phyloP scores from a whole-genome alignment of 2,329 filamentous ascomycete species.

The Neonectria coccinea region DNA sequence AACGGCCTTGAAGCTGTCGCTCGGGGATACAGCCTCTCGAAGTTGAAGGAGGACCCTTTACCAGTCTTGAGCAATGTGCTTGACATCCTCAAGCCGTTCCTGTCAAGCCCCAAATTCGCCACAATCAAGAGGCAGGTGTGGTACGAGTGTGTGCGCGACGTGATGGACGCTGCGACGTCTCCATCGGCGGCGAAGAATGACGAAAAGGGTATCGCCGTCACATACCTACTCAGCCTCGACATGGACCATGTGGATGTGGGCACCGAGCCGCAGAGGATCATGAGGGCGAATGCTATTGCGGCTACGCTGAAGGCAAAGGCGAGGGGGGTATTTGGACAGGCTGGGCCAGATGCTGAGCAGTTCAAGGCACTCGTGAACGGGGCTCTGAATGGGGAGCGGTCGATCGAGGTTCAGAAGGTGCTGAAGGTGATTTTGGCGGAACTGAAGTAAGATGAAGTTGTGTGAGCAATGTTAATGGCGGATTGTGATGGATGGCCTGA shows the following conservation, averaged over 20 bases:
- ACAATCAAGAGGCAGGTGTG: constrained; percentile 62
- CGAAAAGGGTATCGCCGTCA: constrained; percentile 41
- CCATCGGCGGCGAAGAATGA: constrained; percentile 35
- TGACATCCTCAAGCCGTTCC: constrained; percentile 55
- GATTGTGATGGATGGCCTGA: neutral
- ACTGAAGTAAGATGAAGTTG: constrained; percentile 36
- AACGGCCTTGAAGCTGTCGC: constrained; percentile 65
- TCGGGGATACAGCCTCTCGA: constrained; percentile 60
- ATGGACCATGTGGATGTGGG: constrained; percentile 59
- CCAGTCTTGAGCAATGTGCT: constrained; percentile 56
- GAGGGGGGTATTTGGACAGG: constrained; percentile 56
- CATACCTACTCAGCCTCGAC: constrained; percentile 62
- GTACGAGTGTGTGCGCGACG: constrained; percentile 62
- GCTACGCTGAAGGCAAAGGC: constrained; percentile 57
- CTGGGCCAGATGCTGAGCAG: constrained; percentile 42
- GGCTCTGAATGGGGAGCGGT: constrained; percentile 57
- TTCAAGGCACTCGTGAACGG: constrained; percentile 49
- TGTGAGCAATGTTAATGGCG: neutral
- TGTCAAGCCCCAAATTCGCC: constrained; percentile 54
- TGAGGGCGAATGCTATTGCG: constrained; percentile 59
- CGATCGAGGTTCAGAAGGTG: constrained; percentile 59
- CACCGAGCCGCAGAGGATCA: constrained; percentile 63
- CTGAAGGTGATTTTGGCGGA: constrained; percentile 53
- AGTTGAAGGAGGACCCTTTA: constrained; percentile 52
- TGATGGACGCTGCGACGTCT: constrained; percentile 58